Percentiles rank a stretch among this genome's conserved stretches.
Conservation (phyloP, 2,329 filamentous ascomycete genomes). For the Pyrenochaeta sp. region DNA sequence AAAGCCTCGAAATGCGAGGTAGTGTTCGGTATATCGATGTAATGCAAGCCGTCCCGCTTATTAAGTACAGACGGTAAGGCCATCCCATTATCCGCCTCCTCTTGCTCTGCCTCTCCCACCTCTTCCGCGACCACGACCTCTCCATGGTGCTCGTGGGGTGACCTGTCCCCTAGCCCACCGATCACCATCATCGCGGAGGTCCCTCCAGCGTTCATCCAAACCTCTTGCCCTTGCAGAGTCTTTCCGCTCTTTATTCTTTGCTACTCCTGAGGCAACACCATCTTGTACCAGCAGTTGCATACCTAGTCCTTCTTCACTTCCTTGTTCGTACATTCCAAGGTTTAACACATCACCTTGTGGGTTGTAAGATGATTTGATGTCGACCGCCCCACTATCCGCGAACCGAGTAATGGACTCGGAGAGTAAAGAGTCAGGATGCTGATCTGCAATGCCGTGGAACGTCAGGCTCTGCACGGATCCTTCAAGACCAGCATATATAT, state of each 20-base stretch:
- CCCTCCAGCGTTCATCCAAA: slow-evolving; percentile 53
- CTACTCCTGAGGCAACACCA: slow-evolving; percentile 38
- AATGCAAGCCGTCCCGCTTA: too few species aligned
- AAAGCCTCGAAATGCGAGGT: not conserved
- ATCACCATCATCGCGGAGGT: slow-evolving; percentile 33
- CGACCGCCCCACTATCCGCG: slow-evolving; percentile 19
- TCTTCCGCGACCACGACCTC: slow-evolving; percentile 15
- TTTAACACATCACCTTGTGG: slow-evolving; percentile 49
- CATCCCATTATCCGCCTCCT: slow-evolving; percentile 1
- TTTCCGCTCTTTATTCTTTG: slow-evolving; percentile 17
- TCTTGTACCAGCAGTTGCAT: slow-evolving; percentile 54
- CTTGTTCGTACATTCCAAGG: slow-evolving; percentile 59
- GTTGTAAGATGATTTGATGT: slow-evolving; percentile 43
- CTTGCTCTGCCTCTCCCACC: slow-evolving; percentile 23
- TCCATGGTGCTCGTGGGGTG: slow-evolving; percentile 13
- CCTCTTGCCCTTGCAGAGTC: slow-evolving; percentile 19
- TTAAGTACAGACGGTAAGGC: not conserved
- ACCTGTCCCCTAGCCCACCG: slow-evolving; percentile 25
- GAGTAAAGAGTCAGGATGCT: slow-evolving; percentile 54
- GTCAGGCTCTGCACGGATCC: slow-evolving; percentile 54
- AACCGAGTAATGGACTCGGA: slow-evolving; percentile 21
- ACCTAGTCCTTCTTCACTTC: slow-evolving; percentile 33
- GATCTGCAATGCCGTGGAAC: slow-evolving; percentile 54
- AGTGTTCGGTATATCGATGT: not conserved
- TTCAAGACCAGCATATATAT: slow-evolving; percentile 59